Evolutionary conservation across 2,329 filamentous ascomycete species (phyloP), one percentile per base, ranked within the genome.

Genomic region (Knufia petricola): DNA sequence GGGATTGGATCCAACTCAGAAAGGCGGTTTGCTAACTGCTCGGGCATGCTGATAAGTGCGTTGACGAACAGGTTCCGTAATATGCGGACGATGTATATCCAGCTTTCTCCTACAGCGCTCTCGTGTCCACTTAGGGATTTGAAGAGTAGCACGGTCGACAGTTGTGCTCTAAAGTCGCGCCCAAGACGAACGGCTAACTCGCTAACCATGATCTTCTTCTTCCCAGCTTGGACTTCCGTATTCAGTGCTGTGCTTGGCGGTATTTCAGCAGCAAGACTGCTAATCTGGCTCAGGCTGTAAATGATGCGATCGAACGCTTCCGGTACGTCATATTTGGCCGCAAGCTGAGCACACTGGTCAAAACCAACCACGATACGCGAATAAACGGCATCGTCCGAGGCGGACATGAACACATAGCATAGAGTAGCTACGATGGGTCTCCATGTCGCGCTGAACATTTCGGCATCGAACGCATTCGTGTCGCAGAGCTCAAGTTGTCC

Each of bases 371-470:
- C 87, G 15, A 98, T 85, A 51, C 92, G 81, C 30, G 87, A 87
- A 63, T 95, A 98, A 2, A 98, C 92, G 0, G 90, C 80, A 64
- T 98, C 92, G 61, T 98, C 94, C 0, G 88, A 94, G 13, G 94
- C 94, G 30, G 90, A 96, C 84, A 96, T 94, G 70, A 98, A 98
- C 2, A 98, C 92, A 62, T 96, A 98, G 10, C 92, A 94, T 48
- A 98, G 72, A 0, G 94, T 96, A 2, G 92, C 89, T 31, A 98
- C 77, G 43, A 98, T 88, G 0, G 94, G 90, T 63, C 81, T 88
- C 92, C 94, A 98, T 0, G 89, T 95, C 19, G 88, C 85, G 50
- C 85, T 82, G 64, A 98, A 98, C 87, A 98, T 95, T 63, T 98
- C 89, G 3, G 89, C 87, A 65, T 98, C 94, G 65, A 87, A 98